Base-by-base conservation (phyloP, 2,329 filamentous ascomycete genomes). In the Monilinia vaccinii-corymbosi region DNA sequence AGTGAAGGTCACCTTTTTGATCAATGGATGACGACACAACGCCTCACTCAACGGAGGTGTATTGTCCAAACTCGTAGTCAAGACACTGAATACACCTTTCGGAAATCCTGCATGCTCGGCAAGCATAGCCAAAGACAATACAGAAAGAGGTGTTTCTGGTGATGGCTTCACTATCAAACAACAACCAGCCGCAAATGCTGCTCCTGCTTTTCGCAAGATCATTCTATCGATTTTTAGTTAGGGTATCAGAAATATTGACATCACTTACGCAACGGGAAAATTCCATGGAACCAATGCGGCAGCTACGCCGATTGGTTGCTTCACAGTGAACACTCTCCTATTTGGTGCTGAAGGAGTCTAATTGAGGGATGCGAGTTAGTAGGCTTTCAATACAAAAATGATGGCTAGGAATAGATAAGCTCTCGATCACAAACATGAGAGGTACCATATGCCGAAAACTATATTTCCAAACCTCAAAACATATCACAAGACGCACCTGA, bases 111-210 rank as follows among this genome's bases (percentile, higher is more conserved):
- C 81, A 49, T 78, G 72, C 50, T 75, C 72, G 13, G 82, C 81
- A 36, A 86, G 71, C 69, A 77, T 69, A 10, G 76, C 82, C n/a
- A 85, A 69, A 2, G 78, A 76, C 18, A 85, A 71, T 0, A 80
- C 78, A 2, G 80, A 80, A 38, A 85, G 75, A 0, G 83, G 82
- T 1, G 82, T 85, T 71, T 90, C 86, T 0, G 86, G 86, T 4
- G 83, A 86, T 2, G 87, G 85, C 73, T 90, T 90, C 18, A 83
- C 78, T 18, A 92, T 78, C 83, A 92, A 89, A 1, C 86, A 85
- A 69, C 86, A 89, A 1, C 87, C 87, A 3, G 86, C 86, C 1
- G 87, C 87, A 44, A 89, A 73, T 1, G 86, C 86, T 8, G 86
- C 84, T 51, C 81, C 79, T 2, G 81, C 85, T 70, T 89, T 90